Conservation (phyloP, 495 filamentous ascomycete species). For the Evansstolkia leycettana region DNA sequence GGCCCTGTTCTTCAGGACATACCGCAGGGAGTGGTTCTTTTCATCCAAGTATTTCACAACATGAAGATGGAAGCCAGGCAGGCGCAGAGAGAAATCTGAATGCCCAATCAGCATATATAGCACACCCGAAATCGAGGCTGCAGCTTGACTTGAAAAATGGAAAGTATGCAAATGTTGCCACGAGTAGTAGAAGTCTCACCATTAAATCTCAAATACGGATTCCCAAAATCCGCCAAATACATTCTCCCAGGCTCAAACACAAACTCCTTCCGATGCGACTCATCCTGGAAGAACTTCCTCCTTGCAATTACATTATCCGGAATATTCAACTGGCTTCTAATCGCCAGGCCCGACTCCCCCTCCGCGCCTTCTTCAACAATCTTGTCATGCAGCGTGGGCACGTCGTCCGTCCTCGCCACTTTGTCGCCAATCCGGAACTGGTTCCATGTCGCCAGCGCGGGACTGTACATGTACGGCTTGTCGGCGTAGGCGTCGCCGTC, state of each 20-base stretch:
- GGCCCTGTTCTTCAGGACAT: conserved; percentile 66
- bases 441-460: conserved; percentile 62
- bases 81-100: conserved; percentile 57
- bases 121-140: too few relatives aligned
- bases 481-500: conserved; percentile 84
- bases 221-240: conserved; percentile 79
- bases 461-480: conserved; percentile 70
- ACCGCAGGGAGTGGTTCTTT: conserved; percentile 66
- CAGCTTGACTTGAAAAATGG: neutral
- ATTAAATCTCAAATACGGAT: conserved; percentile 81
- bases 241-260: conserved; percentile 45
- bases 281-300: conserved; percentile 51
- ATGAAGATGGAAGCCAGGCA: conserved; percentile 68
- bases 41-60: conserved; percentile 76
- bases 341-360: conserved; percentile 36
- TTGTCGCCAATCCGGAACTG: conserved; percentile 52
- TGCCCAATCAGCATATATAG: neutral
- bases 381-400: conserved; percentile 19
- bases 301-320: conserved; percentile 42
- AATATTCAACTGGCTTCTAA: conserved; percentile 32
- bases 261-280: conserved; percentile 33
- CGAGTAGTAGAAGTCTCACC: too few relatives aligned
- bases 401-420: conserved; percentile 6
- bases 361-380: conserved; percentile 60
- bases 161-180: too few relatives aligned